These are phyloP conservation scores for Betula pendula DNA, from an alignment of 306 rosid genomes.

Conservation along the genomic window DNA sequence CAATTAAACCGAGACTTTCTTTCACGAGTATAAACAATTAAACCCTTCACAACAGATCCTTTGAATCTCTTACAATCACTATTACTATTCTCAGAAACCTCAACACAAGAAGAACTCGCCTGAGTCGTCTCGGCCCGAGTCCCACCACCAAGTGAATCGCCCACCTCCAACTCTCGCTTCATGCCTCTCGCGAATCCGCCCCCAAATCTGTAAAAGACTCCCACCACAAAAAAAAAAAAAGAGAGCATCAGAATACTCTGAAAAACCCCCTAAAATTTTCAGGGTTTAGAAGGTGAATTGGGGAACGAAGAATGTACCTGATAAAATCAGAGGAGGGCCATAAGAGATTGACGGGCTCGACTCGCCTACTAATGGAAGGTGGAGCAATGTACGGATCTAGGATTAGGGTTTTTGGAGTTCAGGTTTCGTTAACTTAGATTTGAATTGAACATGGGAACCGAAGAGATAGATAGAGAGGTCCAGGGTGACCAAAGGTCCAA, in stretches of 20 bases:
- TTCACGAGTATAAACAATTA: constrained; percentile 72
- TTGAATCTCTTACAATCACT: constrained; percentile 32
- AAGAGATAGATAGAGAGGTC: constrained; percentile 31
- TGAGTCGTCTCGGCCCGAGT: constrained; percentile 26
- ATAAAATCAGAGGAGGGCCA: constrained; percentile 32
- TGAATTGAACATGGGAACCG: background rate
- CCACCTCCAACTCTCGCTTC: constrained; percentile 50
- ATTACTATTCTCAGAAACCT: constrained; percentile 26
- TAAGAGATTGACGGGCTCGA: constrained; percentile 17
- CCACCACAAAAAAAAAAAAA: background rate
- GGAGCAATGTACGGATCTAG: constrained; percentile 17
- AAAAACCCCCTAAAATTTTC: constrained; percentile 7
- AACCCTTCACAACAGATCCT: constrained; percentile 62
- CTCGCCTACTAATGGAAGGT: background rate
- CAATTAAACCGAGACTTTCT: constrained; percentile 42
- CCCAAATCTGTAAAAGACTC: constrained; percentile 24
- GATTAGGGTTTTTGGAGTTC: constrained; percentile 45
- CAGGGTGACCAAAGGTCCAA: constrained; percentile 16
- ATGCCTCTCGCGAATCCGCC: constrained; percentile 29
- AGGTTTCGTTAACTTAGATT: background rate
- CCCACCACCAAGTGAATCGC: constrained; percentile 24
- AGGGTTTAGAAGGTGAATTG: constrained; percentile 15
- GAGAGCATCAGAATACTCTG: background rate
- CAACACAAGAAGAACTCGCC: constrained; percentile 21
- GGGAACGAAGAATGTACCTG: constrained; percentile 30